Base-by-base conservation (phyloP, 129 eudicot genomes). In the Helichrysum umbraculigerum region DNA sequence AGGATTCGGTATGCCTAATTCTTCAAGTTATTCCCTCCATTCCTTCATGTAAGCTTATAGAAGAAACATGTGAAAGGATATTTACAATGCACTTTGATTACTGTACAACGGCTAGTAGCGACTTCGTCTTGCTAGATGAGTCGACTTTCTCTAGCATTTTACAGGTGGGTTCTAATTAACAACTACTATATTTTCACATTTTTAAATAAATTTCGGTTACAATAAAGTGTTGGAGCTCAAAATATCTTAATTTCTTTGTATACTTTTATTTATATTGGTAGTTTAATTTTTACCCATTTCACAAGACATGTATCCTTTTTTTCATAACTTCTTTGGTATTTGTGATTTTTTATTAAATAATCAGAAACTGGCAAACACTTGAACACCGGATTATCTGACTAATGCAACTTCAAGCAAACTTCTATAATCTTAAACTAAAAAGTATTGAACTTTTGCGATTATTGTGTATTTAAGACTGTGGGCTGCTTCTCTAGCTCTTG, bases 41-140 rank as follows among this genome's bases (percentile, higher is more conserved):
- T 47, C 83, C 93, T n/a, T 94, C 99, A 29, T 94, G 99, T 87
- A 87, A 91, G 57, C 88, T 94, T 68, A 89, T 94, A 69, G 96
- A 94, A 86, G 99, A 94, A 87, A 89, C 97, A 37, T 94, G 99
- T 79, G 92, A 85, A 86, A 86, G 96, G 87, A 87, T 85, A 78
- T 87, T 94, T 69, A 78, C 99, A 44, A 88, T 81, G 97, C 88
- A 94, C 75, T 94, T 94, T 80, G 99, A 94, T 85, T 94, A 94
- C 75, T 94, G 97, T 82, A 91, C 96, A 66, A 88, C 97, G 34
- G 89, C 97, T 62, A 87, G 86, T 87, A 79, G 72, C 67, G 99
- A 94, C 57, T 94, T 94, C 71, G 81, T 88, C 86, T 81, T 83
- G 89, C 86, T 94, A 83, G 94, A 94, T 74, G 88, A 91, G 63